Base-by-base conservation (phyloP, 129 eudicot genomes). In the Flaveria ramosissima region DNA sequence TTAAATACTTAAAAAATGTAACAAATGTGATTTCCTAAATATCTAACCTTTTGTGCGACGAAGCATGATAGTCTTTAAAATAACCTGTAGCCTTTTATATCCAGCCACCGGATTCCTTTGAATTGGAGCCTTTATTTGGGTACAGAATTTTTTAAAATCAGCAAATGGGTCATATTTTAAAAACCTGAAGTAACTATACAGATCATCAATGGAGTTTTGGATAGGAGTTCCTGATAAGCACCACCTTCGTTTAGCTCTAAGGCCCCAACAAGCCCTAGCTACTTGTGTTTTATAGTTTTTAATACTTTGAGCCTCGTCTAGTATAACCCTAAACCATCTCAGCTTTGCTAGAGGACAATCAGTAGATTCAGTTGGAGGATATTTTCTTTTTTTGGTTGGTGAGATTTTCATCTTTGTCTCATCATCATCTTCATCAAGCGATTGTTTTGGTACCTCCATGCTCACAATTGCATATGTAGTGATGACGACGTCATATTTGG, bases 211-310 rank as follows among this genome's bases (percentile, higher is more conserved):
- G 19, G 97, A 83, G 83, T 93, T 93, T 66, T 93, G 98, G 50
- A 93, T 85, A 57, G 98, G 98, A 50, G 98, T 93, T 65, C 98
- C 98, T 1, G 98, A 93, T 36, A 93, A 85, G 79, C 98, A 93
- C 98, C 98, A 93, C 59, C 98, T 83, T 11, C 98, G 91, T 81
- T 93, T 93, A 67, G 98, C 98, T 53, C 96, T 88, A 47, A 93
- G 97, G 74, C 96, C 98, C 97, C 98, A 93, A 78, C 98, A 93
- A 70, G 98, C 98, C 85, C 89, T 83, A 80, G 98, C 98, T 51
- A 76, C 96, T 82, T 83, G 97, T 61, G 98, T 93, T 79, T 86
- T 76, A 60, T 86, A 81, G 85, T 93, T 93, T 81, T 93, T 93
- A 19, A 93, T 93, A 79, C 96, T 90, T 70, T 93, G 98, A 43